Conservation (phyloP, 139 green algal genomes). For the Yamagishiella unicocca region DNA sequence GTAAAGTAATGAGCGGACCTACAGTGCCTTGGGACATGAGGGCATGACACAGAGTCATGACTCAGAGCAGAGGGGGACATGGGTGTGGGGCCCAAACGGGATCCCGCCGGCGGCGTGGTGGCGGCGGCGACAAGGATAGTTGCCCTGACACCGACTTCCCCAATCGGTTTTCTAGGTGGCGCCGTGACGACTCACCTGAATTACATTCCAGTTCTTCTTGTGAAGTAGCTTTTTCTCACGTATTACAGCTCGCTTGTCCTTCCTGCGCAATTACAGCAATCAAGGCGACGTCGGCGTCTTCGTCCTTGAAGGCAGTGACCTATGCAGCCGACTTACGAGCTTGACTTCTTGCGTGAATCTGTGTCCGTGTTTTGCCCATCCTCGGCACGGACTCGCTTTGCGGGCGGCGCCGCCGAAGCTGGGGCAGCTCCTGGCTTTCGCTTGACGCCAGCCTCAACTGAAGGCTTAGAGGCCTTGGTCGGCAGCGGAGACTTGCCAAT, state of each 20-base stretch:
- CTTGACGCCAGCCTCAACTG: not conserved
- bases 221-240: slow-evolving; percentile 56
- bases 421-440: slow-evolving; percentile 1
- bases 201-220: slow-evolving; percentile 66
- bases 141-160: too few species aligned
- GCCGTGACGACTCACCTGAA: slow-evolving; percentile 47
- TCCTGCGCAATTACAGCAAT: slow-evolving; percentile 49
- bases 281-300: too few species aligned
- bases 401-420: slow-evolving; percentile 16
- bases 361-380: not conserved
- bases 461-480: not conserved
- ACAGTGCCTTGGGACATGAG: too few species aligned
- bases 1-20: not conserved
- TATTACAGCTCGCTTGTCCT: slow-evolving; percentile 56
- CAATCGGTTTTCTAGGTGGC: too few species aligned
- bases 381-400: not conserved
- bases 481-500: not conserved
- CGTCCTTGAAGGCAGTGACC: not conserved
- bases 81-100: too few species aligned
- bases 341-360: slow-evolving; percentile 4
- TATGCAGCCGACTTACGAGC: slow-evolving; percentile 13
- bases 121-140: too few species aligned
- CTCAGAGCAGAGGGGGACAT: too few species aligned
- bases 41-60: too few species aligned
- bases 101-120: too few species aligned